Conservation (phyloP, 106 monocot genomes). For the Agapanthus africanus region DNA sequence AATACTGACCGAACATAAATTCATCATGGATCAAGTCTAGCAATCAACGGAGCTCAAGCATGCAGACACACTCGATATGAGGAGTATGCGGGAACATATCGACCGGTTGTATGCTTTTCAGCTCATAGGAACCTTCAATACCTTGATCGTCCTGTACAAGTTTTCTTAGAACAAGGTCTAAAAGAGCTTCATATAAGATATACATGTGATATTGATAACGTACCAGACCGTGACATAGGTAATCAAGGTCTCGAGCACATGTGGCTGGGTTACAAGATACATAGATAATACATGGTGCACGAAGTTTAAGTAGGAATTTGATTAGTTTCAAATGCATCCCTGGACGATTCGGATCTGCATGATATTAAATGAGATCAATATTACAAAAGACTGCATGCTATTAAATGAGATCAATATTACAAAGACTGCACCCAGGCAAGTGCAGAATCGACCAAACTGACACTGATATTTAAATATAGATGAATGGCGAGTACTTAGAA, state of each 20-base stretch:
- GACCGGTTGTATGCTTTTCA: slow-evolving; percentile 73
- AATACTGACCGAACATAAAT: neutral
- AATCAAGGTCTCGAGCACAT: slow-evolving; percentile 90
- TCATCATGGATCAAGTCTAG: neutral
- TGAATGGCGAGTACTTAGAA: no score
- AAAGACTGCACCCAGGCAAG: no score
- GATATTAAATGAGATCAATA: neutral
- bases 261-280: slow-evolving; percentile 97
- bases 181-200: slow-evolving; percentile 4
- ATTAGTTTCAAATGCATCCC: slow-evolving; percentile 97
- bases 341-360: slow-evolving; percentile 90
- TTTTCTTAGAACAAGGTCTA: neutral
- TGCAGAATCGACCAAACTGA: no score
- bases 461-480: no score
- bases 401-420: no score
- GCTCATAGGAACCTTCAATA: slow-evolving; percentile 65
- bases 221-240: slow-evolving; percentile 93
- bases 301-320: slow-evolving; percentile 69
- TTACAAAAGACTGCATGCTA: no score
- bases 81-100: slow-evolving; percentile 99
- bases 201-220: slow-evolving; percentile 7
- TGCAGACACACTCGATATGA: slow-evolving; percentile 87
- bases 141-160: slow-evolving; percentile 48
- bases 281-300: slow-evolving; percentile 60
- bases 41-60: slow-evolving; percentile 46